Base-by-base conservation (phyloP, 192 early-diverging fungal genomes). In the Coemansia sp. region DNA sequence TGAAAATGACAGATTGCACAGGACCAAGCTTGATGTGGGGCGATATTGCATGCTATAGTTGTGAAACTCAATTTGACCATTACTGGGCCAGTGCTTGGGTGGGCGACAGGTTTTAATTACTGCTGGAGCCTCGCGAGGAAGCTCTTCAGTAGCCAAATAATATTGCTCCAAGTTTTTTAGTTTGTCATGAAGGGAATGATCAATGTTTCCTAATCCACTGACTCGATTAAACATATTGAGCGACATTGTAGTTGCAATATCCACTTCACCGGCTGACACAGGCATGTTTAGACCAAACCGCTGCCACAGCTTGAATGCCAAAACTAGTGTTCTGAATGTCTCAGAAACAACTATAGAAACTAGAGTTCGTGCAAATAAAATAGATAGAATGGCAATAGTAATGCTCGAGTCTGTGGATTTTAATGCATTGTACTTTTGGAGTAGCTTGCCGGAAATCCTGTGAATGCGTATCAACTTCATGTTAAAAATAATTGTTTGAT, bases 21-120 rank as follows among this genome's bases (percentile, higher is more conserved):
- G 66, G 4, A 59, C 63, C 52, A 50, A 12, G 7, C 61, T 45
- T 1, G 38, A 17, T 4, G 27, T 58, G 1, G 27, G 11, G 0
- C 9, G 23, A 43, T 73, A 74, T n/a, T 63, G 62, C 72, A 74
- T 60, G 35, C 60, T 57, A 53, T 67, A 71, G 25, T 60, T 56
- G 5, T 49, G 8, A 43, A 76, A 76, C 53, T 86, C 78, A 48
- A 98, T 87, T 22, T 78, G 65, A 11, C 95, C 95, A 12, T 68
- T 59, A 7, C 60, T 32, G 1, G 94, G 93, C 93, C 86, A 89
- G 48, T 69, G 15, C 3, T 24, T 66, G 24, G 79, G 74, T 35
- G 85, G 85, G 15, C 83, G 81, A 22, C 78, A 68, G 4, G 65
- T 63, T 19, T 80, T 70, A 68, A 88, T 83, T 21, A 90, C 62